Base-by-base conservation (phyloP, 495 filamentous ascomycete species). In the Aspergillus nanangensis region DNA sequence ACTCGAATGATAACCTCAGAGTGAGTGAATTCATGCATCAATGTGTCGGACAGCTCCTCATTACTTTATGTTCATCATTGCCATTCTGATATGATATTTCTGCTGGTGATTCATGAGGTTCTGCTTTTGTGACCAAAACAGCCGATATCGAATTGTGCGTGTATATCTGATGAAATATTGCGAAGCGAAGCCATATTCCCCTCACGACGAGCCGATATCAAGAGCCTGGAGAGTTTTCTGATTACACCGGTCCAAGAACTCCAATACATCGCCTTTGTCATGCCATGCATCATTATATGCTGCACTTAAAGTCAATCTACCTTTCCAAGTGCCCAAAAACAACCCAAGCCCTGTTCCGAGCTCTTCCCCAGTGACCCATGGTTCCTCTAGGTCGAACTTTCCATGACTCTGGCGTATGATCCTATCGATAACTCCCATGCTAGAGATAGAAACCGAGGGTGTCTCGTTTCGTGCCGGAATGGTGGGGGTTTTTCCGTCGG, bases 221-320 rank as follows among this genome's bases (percentile, higher is more conserved):
- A n/a, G n/a, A n/a, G n/a, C n/a, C n/a, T n/a, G n/a, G n/a, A n/a
- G n/a, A n/a, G n/a, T n/a, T n/a, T n/a, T n/a, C 21, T 41, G 20
- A 47, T 58, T 57, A 35, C 52, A 61, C 5, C 34, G 40, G 13
- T 45, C 25, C 41, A 67, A 38, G 40, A 65, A 63, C 3, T 36
- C 52, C 11, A 61, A 11, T 2, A 63, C 67, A 4, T 61, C 55
- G 18, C 47, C 50, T 44, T 35, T 31, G 19, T 27, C 37, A 47
- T 67, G 63, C 58, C 60, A 72, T 2, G 64, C 56, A 36, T 69
- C 65, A 45, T 73, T 72, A 32, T 59, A 75, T 17, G 59, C 70
- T 18, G 55, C 55, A 49, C 62, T 72, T 15, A 71, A 38, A 1
- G 41, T 42, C 48, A 70, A 21, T 34, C 24, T 27, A 0, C 65